These are phyloP conservation scores for Penicillium simplicissimum DNA, from an alignment of 495 filamentous ascomycete genomes.

Conservation along the genomic window DNA sequence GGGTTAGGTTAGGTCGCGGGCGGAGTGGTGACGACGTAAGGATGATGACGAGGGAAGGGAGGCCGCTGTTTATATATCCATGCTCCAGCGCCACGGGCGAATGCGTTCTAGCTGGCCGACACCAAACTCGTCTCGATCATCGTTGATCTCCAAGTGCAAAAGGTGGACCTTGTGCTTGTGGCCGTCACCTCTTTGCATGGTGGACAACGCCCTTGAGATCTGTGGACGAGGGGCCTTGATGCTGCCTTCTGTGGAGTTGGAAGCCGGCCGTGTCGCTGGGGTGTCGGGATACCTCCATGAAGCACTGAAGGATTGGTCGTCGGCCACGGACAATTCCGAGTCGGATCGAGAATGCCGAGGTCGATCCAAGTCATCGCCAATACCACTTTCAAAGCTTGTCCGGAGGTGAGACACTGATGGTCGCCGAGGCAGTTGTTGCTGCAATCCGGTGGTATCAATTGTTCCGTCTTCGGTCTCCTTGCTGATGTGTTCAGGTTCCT, in stretches of 20 bases:
- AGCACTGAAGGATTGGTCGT: slow-evolving; percentile 31
- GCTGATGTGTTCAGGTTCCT: slow-evolving; percentile 5
- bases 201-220: slow-evolving; percentile 41
- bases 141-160: slow-evolving; percentile 46
- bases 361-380: slow-evolving; percentile 32
- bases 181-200: slow-evolving; percentile 31
- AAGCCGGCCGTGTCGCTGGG: slow-evolving; percentile 41
- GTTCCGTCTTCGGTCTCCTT: slow-evolving; percentile 13
- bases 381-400: slow-evolving; percentile 19
- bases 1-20: slow-evolving; percentile 2
- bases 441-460: slow-evolving; percentile 9
- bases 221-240: slow-evolving; percentile 30
- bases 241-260: slow-evolving; percentile 41
- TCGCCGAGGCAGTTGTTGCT: slow-evolving; percentile 21
- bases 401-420: slow-evolving; percentile 28
- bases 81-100: slow-evolving; percentile 51
- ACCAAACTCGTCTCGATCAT: slow-evolving; percentile 37
- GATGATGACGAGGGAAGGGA: background rate
- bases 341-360: slow-evolving; percentile 35
- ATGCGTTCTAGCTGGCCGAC: slow-evolving; percentile 43
- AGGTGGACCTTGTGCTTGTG: slow-evolving; percentile 41
- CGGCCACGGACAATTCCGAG: slow-evolving; percentile 37
- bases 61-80: slow-evolving; percentile 40
- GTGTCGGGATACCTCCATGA: slow-evolving; percentile 44
- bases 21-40: too few relatives aligned